These are phyloP conservation scores for Dictyostelium purpureum DNA, from an alignment of 78 protist genomes.

Conservation along the genomic window DNA sequence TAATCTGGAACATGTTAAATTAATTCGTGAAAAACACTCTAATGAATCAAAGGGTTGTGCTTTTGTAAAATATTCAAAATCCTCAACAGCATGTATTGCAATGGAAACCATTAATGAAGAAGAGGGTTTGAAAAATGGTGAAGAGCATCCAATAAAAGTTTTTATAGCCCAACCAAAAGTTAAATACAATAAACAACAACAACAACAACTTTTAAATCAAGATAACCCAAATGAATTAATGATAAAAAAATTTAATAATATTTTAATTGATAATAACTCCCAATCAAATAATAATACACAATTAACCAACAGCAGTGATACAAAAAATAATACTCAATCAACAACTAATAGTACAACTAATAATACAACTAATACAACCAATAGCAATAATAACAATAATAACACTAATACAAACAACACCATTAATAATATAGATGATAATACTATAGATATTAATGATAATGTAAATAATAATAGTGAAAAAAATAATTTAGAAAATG, in stretches of 20 bases:
- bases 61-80: constrained; percentile 59
- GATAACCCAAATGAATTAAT: background rate
- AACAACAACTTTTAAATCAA: background rate
- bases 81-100: constrained; percentile 63
- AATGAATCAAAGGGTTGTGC: constrained; percentile 78
- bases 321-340: background rate
- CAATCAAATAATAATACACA: background rate
- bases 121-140: background rate
- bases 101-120: constrained; percentile 69
- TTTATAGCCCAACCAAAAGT: constrained; percentile 69
- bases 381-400: background rate
- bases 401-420: background rate
- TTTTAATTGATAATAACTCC: background rate
- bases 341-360: background rate
- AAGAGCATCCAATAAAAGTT: constrained; percentile 4
- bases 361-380: background rate
- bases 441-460: background rate
- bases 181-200: constrained; percentile 7
- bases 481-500: background rate
- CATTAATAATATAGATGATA: background rate
- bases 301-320: background rate
- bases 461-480: background rate
- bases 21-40: constrained; percentile 48
- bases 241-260: background rate
- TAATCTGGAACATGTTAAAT: constrained; percentile 46